Evolutionary conservation across 1,284 basidiomycete species (phyloP).

Genomic region (Austroboletus niveus): DNA sequence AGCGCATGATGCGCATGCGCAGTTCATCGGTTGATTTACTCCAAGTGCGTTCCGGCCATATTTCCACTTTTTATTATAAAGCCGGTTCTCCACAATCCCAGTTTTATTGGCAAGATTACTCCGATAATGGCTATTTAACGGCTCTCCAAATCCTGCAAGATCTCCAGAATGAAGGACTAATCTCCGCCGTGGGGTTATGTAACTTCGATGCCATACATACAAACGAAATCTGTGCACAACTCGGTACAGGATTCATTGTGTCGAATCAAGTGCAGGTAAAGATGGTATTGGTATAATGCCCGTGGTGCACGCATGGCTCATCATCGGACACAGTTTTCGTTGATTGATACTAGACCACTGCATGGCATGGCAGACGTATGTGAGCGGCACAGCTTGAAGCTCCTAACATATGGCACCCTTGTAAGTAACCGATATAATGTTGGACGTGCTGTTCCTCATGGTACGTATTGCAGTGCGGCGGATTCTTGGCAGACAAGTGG

Average conservation of each 20-base stretch:
- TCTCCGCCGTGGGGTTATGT: slow-evolving; percentile 69
- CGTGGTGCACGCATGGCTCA: slow-evolving; percentile 10
- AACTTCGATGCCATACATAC: slow-evolving; percentile 76
- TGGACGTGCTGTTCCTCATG: slow-evolving; percentile 5
- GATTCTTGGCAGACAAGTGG: slow-evolving; percentile 78
- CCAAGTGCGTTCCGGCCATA: slow-evolving; percentile 50
- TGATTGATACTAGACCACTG: slow-evolving; percentile 74
- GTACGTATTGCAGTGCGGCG: slow-evolving; percentile 61
- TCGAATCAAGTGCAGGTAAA: slow-evolving; percentile 81
- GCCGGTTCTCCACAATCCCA: slow-evolving; percentile 24
- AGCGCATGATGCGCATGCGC: slow-evolving; percentile 59
- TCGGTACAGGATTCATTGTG: slow-evolving; percentile 66
- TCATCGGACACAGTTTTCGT: slow-evolving; percentile 58
- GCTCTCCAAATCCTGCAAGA: slow-evolving; percentile 60
- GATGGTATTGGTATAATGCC: background rate
- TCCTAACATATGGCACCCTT: slow-evolving; percentile 78
- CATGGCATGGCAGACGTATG: slow-evolving; percentile 78
- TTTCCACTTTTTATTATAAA: background rate
- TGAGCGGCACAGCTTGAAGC: slow-evolving; percentile 65
- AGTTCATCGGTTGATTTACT: slow-evolving; percentile 60
- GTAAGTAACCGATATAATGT: slow-evolving; percentile 39
- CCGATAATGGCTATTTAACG: slow-evolving; percentile 63
- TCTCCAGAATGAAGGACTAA: slow-evolving; percentile 59
- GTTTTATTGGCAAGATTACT: slow-evolving; percentile 84
- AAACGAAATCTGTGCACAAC: slow-evolving; percentile 74